These are phyloP conservation scores for Colletotrichum trifolii DNA, from an alignment of 2,329 filamentous ascomycete species.

Conservation along the genomic window DNA sequence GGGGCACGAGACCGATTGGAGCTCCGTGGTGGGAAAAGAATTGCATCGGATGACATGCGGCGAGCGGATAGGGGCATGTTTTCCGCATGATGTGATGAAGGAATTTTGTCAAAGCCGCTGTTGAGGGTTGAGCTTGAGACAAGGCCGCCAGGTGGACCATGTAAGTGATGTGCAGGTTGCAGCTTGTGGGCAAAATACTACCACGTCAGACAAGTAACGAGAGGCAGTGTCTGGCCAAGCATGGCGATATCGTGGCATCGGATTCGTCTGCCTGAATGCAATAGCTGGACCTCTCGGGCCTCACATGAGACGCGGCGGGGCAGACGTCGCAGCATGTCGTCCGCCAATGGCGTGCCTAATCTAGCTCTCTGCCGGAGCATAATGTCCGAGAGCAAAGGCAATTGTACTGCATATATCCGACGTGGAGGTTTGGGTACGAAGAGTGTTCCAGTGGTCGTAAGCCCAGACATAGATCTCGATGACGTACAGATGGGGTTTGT, in stretches of 20 bases:
- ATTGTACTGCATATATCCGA: background rate
- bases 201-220: slow-evolving; percentile 6
- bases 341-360: too few relatives aligned
- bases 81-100: slow-evolving; percentile 32
- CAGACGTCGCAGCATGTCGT: slow-evolving; percentile 9
- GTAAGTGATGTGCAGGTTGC: background rate
- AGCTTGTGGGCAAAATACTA: too few relatives aligned
- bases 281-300: slow-evolving; percentile 9
- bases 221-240: slow-evolving; percentile 27
- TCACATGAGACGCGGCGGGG: slow-evolving; percentile 27
- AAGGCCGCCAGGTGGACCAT: background rate
- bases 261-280: slow-evolving; percentile 21
- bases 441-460: slow-evolving; percentile 16
- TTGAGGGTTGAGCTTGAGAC: slow-evolving; percentile 7
- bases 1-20: slow-evolving; percentile 24
- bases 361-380: slow-evolving; percentile 18
- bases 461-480: slow-evolving; percentile 33
- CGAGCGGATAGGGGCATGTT: background rate
- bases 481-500: slow-evolving; percentile 25
- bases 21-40: slow-evolving; percentile 6
- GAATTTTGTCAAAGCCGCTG: slow-evolving; percentile 15
- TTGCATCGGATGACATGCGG: slow-evolving; percentile 4
- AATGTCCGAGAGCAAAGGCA: slow-evolving; percentile 26
- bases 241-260: slow-evolving; percentile 30
- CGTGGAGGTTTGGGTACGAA: background rate